A percentile compares a stretch with the other conserved stretches of the same genome.
Conservation (phyloP, 108 stramenopile species). For the Pseudonitzschia multistriata region DNA sequence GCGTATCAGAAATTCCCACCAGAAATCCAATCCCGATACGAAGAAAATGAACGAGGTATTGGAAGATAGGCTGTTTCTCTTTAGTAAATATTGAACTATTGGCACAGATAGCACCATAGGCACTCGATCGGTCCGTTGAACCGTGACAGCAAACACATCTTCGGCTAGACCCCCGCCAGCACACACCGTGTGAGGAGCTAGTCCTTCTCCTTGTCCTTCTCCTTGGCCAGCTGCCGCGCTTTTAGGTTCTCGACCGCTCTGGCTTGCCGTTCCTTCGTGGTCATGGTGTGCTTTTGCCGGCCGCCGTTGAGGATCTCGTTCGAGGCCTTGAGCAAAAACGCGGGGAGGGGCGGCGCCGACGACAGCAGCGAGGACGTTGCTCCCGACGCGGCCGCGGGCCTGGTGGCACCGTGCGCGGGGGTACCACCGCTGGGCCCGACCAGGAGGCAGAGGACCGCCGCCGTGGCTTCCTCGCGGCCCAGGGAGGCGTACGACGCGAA, state of each 20-base stretch:
- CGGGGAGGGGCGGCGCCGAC: conserved; percentile 27
- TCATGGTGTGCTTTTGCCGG: background rate
- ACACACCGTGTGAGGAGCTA: too few species aligned
- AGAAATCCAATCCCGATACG: too few species aligned
- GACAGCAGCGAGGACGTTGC: conserved; percentile 11
- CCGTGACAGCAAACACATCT: too few species aligned
- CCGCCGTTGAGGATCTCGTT: conserved; percentile 25
- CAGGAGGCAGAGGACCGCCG: conserved; percentile 25
- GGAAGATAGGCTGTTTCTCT: too few species aligned
- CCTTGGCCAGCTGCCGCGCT: conserved; percentile 5
- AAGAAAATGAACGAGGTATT: too few species aligned
- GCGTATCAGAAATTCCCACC: too few species aligned
- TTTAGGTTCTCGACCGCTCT: conserved; percentile 27
- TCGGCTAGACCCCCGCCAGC: too few species aligned
- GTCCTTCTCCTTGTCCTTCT: background rate
- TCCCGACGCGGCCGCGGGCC: too few species aligned
- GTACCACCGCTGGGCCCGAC: background rate
- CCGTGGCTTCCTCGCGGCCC: conserved; percentile 7
- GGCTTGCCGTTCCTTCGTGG: conserved; percentile 16
- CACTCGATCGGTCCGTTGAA: too few species aligned
- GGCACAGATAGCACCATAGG: too few species aligned
- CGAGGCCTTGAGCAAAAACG: conserved; percentile 21
- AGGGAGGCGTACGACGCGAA: conserved; percentile 22
- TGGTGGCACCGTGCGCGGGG: too few species aligned
- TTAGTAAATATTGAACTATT: too few species aligned